Evolutionary conservation across 768 basidiomycete species (phyloP), one percentile per base, ranked within the genome.

Genomic region (Podaxis pistillaris): DNA sequence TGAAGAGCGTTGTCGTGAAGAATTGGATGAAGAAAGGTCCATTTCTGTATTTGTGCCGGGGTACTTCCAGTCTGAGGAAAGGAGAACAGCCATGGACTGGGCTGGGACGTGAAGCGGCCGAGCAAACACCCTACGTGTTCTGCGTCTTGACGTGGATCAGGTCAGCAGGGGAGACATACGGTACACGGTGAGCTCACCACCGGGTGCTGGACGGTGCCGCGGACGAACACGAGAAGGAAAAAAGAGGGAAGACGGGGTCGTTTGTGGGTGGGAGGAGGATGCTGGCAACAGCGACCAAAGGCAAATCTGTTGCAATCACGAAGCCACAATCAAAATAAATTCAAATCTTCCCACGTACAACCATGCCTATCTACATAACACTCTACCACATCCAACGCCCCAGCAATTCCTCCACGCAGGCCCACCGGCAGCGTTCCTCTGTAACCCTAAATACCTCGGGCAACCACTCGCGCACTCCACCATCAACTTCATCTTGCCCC

Each of bases 41-140:
- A 89, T 89, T 67, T 80, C 71, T 68, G 76, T 75, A 76, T 89
- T 85, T 82, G 83, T 83, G 71, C 82, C 81, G 67, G 81, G 83
- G 71, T 80, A 74, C 68, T 83, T 83, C 89, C 89, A 90, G 80
- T 91, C 89, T 78, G 84, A 81, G 73, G 86, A 81, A 66, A 85
- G 88, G 78, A 91, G 86, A 80, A 90, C 83, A 77, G 90, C 90
- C 90, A 91, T 91, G 81, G 80, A 84, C 80, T 74, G 69, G 33
- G 64, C 54, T 38, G 60, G 46, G 65, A 64, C 44, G 40, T 57
- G n/a, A 33, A 56, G 55, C 65, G 62, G 40, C 30, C 33, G 60
- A 52, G 41, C 30, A 46, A 60, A 60, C 54, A 60, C 60, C 36
- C 64, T 55, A 56, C 54, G 59, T 59, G 53, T 50, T 56, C 60